These are phyloP conservation scores for Flaveria ramosissima DNA, from an alignment of 129 eudicot genomes.

Conservation along the genomic window DNA sequence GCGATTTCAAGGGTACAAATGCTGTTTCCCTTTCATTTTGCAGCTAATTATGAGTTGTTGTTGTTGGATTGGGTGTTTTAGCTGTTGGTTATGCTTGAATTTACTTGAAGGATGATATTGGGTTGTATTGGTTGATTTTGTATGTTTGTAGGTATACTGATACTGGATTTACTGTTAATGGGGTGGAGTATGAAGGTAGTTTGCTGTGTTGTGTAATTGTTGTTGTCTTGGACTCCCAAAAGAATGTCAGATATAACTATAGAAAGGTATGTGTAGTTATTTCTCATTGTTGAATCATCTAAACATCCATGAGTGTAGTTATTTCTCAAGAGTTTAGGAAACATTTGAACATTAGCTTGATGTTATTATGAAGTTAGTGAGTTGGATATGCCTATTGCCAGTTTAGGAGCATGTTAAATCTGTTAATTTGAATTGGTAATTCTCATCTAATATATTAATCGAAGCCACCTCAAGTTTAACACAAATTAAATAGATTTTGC, in stretches of 20 bases:
- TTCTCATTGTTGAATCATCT: neutral
- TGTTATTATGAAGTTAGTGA: neutral
- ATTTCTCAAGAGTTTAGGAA: neutral
- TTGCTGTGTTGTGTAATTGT: conserved; percentile 85
- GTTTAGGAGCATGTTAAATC: neutral
- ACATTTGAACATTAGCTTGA: conserved; percentile 12
- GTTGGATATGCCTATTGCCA: conserved; percentile 14
- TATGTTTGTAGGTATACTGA: conserved; percentile 68
- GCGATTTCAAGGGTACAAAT: conserved; percentile 71
- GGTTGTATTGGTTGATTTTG: neutral
- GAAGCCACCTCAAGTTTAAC: neutral
- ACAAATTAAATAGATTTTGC: neutral
- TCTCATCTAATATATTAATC: neutral
- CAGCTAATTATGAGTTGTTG: neutral
- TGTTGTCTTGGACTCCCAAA: conserved; percentile 86
- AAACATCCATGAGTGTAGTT: neutral
- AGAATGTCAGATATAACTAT: conserved; percentile 70
- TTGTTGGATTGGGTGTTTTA: conserved; percentile 17
- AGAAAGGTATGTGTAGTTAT: conserved; percentile 55
- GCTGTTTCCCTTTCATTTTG: neutral
- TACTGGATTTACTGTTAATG: conserved; percentile 85
- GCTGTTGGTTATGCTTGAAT: conserved; percentile 12
- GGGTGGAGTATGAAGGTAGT: conserved; percentile 86
- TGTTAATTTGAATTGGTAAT: neutral
- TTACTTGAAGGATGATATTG: neutral